phyloP scores from a whole-genome alignment of 2,329 filamentous ascomycete genomes.

The Colletotrichum lupini region DNA sequence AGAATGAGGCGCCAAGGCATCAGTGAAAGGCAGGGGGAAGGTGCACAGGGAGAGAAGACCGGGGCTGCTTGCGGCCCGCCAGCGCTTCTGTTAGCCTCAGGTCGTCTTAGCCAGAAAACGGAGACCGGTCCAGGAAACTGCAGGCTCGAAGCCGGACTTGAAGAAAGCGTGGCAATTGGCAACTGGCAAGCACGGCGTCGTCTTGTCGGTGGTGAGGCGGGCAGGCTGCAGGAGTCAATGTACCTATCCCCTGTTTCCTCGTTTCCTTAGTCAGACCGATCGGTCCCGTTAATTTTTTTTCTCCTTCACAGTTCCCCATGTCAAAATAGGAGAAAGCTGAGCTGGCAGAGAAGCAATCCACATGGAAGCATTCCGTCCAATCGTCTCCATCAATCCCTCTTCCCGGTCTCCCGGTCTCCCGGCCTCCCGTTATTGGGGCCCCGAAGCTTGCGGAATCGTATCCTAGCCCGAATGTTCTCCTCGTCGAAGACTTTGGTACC shows the following conservation, averaged over 20 bases:
- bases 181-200: background rate
- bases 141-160: background rate
- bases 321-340: constrained; percentile 30
- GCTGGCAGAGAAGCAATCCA: constrained; percentile 22
- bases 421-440: constrained; percentile 29
- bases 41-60: constrained; percentile 4
- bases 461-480: constrained; percentile 3
- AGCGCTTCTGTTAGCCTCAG: constrained; percentile 21
- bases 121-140: background rate
- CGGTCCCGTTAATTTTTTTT: background rate
- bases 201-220: background rate
- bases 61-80: constrained; percentile 30
- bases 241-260: background rate
- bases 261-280: constrained; percentile 27
- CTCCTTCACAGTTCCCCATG: constrained; percentile 25
- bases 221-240: background rate
- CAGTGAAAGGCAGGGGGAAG: constrained; percentile 2
- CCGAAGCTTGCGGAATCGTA: constrained; percentile 18
- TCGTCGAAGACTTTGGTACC: background rate
- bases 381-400: constrained; percentile 25
- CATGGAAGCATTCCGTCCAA: background rate
- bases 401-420: constrained; percentile 34
- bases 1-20: constrained; percentile 4
- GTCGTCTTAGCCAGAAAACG: constrained; percentile 18
- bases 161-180: constrained; percentile 67